Evolutionary conservation across 805 yeast genomes (phyloP), one percentile per base, ranked within the genome.

Genomic region (Nakazawaea ambrosiae): DNA sequence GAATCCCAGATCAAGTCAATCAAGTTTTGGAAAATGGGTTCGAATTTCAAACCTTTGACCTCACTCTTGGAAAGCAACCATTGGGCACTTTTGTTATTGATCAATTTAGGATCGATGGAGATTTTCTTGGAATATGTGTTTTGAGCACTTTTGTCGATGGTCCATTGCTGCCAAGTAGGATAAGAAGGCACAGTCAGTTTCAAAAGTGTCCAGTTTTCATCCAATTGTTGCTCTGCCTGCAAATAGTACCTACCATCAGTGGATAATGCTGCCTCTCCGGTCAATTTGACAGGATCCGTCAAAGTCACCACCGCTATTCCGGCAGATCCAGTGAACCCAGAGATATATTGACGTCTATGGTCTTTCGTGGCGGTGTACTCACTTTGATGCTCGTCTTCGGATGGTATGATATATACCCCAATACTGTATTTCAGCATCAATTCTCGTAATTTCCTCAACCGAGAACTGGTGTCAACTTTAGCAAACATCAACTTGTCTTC

Each of bases 181-280:
- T 72, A 72, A 23, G 79, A 83, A n/a, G 72, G 68, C 25, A 68
- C 63, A 4, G 95, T 95, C 55, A 81, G 94, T 53, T 82, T 88
- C 42, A 92, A 66, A 32, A 92, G 60, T 2, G 61, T 58, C 97
- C 97, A 92, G 51, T 78, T 77, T 27, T 59, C 51, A 54, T 86
- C 94, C 39, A 92, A 64, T 60, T 92, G 92, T 41, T 80, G 75
- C 17, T 72, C 75, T 1, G 97, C 97, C 61, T 92, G 98, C 42
- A 85, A 65, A 57, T 87, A 92, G 62, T 92, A 92, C 46, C 98
- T 70, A 2, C 97, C 97, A 59, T 92, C 98, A 0, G 98, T 92
- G 7, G 95, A 78, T 35, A 92, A 61, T 0, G 82, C 84, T 11
- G 96, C 94, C 33, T 75, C 73, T 1, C 87, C 86, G 12, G 32